Percentiles rank a stretch among this genome's conserved stretches.
phyloP scores from a whole-genome alignment of 1,284 basidiomycete genomes.

The Somion occarium region DNA sequence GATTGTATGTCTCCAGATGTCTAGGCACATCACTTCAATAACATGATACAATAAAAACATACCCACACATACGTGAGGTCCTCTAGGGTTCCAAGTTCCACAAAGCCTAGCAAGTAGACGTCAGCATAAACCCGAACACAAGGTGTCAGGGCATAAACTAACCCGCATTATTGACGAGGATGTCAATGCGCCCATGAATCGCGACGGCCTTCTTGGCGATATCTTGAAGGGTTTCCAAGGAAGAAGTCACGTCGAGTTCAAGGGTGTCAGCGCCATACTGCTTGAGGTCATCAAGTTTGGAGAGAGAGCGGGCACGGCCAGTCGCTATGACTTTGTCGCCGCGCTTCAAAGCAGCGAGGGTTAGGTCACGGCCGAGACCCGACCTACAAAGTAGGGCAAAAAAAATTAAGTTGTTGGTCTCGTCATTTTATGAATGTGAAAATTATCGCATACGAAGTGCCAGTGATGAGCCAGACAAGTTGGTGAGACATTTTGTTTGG shows the following conservation, averaged over 20 bases:
- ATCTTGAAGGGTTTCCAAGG: constrained; percentile 26
- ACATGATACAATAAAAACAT: neutral
- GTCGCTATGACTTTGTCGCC: constrained; percentile 27
- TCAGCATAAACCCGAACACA: neutral
- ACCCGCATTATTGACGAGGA: constrained; percentile 48
- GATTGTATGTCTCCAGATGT: constrained; percentile 25
- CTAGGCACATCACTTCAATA: constrained; percentile 20
- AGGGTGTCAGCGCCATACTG: constrained; percentile 22
- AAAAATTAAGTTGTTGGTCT: neutral
- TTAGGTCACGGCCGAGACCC: constrained; percentile 31
- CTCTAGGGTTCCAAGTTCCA: constrained; percentile 13
- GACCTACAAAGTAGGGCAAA: constrained; percentile 8
- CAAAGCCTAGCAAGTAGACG: constrained; percentile 13
- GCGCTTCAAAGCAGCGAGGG: constrained; percentile 10
- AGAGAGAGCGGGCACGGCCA: constrained; percentile 20
- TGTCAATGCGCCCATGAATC: constrained; percentile 36
- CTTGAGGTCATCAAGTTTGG: constrained; percentile 23
- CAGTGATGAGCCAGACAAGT: constrained; percentile 22
- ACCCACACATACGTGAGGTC: constrained; percentile 16
- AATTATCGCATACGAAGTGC: constrained; percentile 12
- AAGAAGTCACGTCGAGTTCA: constrained; percentile 27
- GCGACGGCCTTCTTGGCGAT: constrained; percentile 33
- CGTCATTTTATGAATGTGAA: neutral
- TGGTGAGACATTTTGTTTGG: constrained; percentile 8
- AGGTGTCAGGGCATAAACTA: neutral